Evolutionary conservation across 805 yeast genomes (phyloP).

Genomic region (Candida incommunis): DNA sequence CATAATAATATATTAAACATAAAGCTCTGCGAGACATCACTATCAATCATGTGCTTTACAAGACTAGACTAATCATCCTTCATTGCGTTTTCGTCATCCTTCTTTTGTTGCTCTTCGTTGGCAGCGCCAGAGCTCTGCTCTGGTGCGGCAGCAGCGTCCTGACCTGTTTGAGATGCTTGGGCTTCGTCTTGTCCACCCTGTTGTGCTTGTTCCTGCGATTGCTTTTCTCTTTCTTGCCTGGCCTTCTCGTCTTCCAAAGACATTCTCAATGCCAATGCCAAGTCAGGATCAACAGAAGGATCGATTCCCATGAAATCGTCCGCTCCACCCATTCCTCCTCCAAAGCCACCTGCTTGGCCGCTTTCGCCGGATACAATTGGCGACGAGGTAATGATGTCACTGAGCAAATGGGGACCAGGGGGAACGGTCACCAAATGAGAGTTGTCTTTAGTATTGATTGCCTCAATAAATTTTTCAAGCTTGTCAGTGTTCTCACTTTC

Average conservation of each 20-base stretch:
- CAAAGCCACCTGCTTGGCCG: conserved; percentile 32
- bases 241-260: conserved; percentile 91
- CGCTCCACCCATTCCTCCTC: conserved; percentile 21
- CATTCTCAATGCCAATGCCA: conserved; percentile 87
- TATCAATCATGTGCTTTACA: too few relatives aligned
- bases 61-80: too few relatives aligned
- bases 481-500: conserved; percentile 61
- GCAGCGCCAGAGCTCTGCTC: too few relatives aligned
- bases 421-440: conserved; percentile 70
- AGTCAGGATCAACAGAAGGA: conserved; percentile 90
- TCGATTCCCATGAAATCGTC: conserved; percentile 51
- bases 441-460: conserved; percentile 56
- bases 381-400: conserved; percentile 67
- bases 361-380: conserved; percentile 61
- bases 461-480: conserved; percentile 62
- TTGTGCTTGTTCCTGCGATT: conserved; percentile 7
- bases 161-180: too few relatives aligned
- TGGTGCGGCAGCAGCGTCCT: too few relatives aligned
- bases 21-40: too few relatives aligned
- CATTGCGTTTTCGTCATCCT: too few relatives aligned
- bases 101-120: too few relatives aligned
- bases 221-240: conserved; percentile 57
- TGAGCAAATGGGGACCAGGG: conserved; percentile 74
- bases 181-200: too few relatives aligned
- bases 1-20: too few relatives aligned